These are phyloP conservation scores for Nannochloropsis salina DNA, from an alignment of 108 stramenopile species.

Conservation along the genomic window DNA sequence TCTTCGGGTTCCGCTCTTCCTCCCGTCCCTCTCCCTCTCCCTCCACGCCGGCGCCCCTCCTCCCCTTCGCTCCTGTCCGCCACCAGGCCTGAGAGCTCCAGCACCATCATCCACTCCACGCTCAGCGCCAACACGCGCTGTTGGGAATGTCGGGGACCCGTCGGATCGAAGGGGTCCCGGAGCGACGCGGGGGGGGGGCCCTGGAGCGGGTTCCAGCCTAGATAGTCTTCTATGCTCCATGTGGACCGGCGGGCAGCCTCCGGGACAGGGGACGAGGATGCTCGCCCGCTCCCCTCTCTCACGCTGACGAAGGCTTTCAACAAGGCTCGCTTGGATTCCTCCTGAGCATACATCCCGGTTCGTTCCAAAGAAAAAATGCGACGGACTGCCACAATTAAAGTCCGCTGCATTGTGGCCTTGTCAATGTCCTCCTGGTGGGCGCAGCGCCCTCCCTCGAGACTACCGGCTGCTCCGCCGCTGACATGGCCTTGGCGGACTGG, in stretches of 20 bases:
- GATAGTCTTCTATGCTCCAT: slow-evolving; percentile 20
- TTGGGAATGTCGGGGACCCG: not conserved
- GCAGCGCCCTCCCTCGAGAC: too few relatives aligned
- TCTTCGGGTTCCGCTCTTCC: not conserved
- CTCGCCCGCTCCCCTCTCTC: not conserved
- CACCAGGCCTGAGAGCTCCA: not conserved
- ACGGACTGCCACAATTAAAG: not conserved
- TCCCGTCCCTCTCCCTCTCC: not conserved
- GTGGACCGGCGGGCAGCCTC: not conserved
- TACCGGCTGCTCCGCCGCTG: not conserved
- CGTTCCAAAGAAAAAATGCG: not conserved
- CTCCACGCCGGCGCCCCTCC: not conserved
- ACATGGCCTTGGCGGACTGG: not conserved
- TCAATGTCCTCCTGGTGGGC: too few relatives aligned
- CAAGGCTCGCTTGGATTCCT: not conserved
- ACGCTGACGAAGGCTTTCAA: not conserved
- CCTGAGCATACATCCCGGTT: not conserved
- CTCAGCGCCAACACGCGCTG: slow-evolving; percentile 3
- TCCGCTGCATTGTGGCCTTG: not conserved
- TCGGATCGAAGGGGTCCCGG: not conserved
- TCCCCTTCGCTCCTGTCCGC: not conserved
- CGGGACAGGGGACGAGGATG: not conserved
- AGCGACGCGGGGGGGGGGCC: not conserved
- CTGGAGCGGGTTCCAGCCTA: not conserved
- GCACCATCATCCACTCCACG: not conserved